Percentiles rank a stretch among this genome's conserved stretches.
These are phyloP conservation scores for Silene coronaria DNA, from an alignment of 179 eudicot species.

Conservation along the genomic window DNA sequence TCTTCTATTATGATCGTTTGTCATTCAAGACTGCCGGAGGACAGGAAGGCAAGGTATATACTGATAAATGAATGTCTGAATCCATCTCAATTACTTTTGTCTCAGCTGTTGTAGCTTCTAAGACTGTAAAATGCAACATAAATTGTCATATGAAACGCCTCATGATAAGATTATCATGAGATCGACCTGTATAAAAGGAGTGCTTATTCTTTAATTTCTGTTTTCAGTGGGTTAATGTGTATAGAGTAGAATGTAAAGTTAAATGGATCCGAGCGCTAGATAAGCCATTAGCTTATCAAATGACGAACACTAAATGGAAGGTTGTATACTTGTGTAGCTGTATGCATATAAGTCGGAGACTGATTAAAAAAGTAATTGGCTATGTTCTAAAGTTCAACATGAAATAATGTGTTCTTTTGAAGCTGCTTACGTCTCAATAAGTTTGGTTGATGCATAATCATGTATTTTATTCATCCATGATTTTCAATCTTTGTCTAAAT, in stretches of 20 bases:
- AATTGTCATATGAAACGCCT: not conserved
- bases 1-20: constrained; percentile 52
- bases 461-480: not conserved
- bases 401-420: not conserved
- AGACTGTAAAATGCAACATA: not conserved
- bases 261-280: too few relatives aligned
- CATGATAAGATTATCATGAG: too few relatives aligned
- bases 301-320: too few relatives aligned
- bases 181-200: too few relatives aligned
- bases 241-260: too few relatives aligned
- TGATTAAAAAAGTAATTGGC: too few relatives aligned
- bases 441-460: not conserved
- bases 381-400: too few relatives aligned
- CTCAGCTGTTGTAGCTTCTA: not conserved
- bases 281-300: too few relatives aligned
- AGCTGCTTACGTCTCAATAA: not conserved
- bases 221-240: too few relatives aligned
- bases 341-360: too few relatives aligned
- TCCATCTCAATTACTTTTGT: constrained; percentile 7
- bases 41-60: constrained; percentile 35
- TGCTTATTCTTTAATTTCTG: too few relatives aligned
- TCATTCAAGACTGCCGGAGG: constrained; percentile 33
- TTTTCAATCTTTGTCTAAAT: not conserved
- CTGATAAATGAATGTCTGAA: not conserved
- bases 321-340: too few relatives aligned